These are phyloP conservation scores for Nicotiana benthamiana DNA, from an alignment of 257 asterid species.

Conservation along the genomic window DNA sequence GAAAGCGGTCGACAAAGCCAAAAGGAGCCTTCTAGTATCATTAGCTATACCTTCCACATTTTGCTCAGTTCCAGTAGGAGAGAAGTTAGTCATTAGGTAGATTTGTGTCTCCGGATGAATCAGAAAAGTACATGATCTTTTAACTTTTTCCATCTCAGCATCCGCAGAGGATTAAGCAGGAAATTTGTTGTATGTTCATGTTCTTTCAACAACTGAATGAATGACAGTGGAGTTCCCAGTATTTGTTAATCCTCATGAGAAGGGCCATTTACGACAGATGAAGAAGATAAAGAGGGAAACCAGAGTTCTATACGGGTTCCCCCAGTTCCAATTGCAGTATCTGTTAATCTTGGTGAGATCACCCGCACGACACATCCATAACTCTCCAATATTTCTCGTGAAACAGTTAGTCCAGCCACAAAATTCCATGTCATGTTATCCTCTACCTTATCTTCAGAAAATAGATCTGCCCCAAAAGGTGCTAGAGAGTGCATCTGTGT, in stretches of 20 bases:
- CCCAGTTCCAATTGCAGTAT: slow-evolving; percentile 47
- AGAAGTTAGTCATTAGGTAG: neutral
- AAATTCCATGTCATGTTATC: slow-evolving; percentile 95
- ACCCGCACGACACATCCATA: slow-evolving; percentile 83
- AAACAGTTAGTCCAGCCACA: slow-evolving; percentile 82
- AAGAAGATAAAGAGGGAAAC: slow-evolving; percentile 54
- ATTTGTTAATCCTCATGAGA: slow-evolving; percentile 21
- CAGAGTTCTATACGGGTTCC: slow-evolving; percentile 89
- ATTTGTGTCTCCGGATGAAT: neutral
- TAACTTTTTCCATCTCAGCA: neutral
- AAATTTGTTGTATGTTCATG: neutral
- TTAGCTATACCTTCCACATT: neutral
- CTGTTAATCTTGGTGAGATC: slow-evolving; percentile 60
- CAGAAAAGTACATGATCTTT: neutral
- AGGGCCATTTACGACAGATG: slow-evolving; percentile 21
- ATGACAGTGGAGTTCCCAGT: neutral
- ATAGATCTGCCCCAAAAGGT: slow-evolving; percentile 76
- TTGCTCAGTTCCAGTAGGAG: neutral
- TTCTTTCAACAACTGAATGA: neutral
- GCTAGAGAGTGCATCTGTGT: slow-evolving; percentile 86
- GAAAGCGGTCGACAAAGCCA: neutral
- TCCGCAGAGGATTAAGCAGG: neutral
- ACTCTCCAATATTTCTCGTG: slow-evolving; percentile 85
- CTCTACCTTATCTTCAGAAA: slow-evolving; percentile 50
- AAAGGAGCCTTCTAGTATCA: neutral